Percentiles rank a stretch among this genome's conserved stretches.
Evolutionary conservation across 139 green algal genomes (phyloP).

Genomic region (Micractinium conductrix): DNA sequence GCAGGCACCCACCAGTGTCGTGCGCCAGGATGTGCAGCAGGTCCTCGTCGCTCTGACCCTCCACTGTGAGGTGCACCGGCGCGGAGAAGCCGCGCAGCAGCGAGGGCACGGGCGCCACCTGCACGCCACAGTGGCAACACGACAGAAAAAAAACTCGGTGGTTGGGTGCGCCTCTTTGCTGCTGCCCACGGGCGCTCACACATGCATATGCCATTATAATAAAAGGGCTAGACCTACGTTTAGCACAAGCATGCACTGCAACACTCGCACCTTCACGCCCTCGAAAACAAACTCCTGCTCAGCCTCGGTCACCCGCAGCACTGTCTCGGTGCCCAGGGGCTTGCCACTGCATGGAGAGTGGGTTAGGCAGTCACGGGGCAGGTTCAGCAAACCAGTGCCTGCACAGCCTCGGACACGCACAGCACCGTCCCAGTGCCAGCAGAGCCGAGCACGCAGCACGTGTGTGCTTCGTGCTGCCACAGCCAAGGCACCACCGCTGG

Average conservation of each 20-base stretch:
- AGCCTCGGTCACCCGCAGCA: slow-evolving; percentile 69
- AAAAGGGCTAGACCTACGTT: too few relatives aligned
- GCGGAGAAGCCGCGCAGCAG: slow-evolving; percentile 95
- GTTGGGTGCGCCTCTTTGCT: too few relatives aligned
- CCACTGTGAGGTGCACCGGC: slow-evolving; percentile 86
- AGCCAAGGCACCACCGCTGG: too few relatives aligned
- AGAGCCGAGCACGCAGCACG: too few relatives aligned
- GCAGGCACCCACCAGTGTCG: slow-evolving; percentile 16
- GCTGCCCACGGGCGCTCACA: too few relatives aligned
- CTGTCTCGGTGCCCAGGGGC: slow-evolving; percentile 53
- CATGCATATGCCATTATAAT: too few relatives aligned
- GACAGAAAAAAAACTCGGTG: too few relatives aligned
- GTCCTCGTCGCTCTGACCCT: slow-evolving; percentile 86
- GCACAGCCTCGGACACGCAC: not conserved
- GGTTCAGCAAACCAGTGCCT: not conserved
- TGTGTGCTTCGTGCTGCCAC: too few relatives aligned
- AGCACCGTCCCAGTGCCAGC: not conserved
- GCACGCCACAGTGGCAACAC: too few relatives aligned
- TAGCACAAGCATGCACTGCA: too few relatives aligned
- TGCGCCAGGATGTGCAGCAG: slow-evolving; percentile 71
- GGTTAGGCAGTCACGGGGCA: not conserved
- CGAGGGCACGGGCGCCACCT: slow-evolving; percentile 76
- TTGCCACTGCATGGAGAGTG: slow-evolving; percentile 7
- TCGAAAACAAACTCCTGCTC: slow-evolving; percentile 71
- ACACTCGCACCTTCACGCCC: slow-evolving; percentile 55